Evolutionary conservation across 805 yeast genomes (phyloP), one percentile per base, ranked within the genome.

Genomic region (Metschnikowia drakensbergensis): DNA sequence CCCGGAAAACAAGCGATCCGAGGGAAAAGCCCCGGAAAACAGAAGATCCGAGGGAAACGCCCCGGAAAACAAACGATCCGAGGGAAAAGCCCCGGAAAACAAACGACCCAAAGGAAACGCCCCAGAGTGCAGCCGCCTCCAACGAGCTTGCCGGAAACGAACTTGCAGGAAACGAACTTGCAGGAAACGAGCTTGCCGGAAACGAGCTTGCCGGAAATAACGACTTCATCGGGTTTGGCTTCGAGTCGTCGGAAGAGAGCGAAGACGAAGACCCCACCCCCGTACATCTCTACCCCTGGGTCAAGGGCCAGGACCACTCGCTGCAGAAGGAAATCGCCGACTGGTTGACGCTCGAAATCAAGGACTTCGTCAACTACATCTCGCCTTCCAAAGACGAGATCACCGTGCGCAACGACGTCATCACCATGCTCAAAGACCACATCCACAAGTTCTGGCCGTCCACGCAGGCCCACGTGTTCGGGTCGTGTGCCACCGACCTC

Each of bases 401-500:
- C 49, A 64, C 70, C 37, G 68, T 77, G 3, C 80, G 98, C 61
- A 85, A 87, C 55, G 65, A 65, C 4, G 83, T 88, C 2, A 84
- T 92, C 27, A 65, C 72, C 33, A 74, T 79, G 45, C 68, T 94
- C 30, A 80, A 84, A 53, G 61, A 65, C 5, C 75, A 80, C 45
- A 72, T 80, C 1, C 66, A 71, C 5, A 62, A 66, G 2, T 69
- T 84, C 46, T 92, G 97, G 97, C 82, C 83, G 1, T 86, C 81
- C 52, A 82, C 92, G 11, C 86, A 84, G 48, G 80, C 86, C 4
- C 84, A 84, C 53, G 96, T 91, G 6, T 92, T 94, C 71, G 99
- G 99, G 0, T 91, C 97, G 0, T 87, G 81, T 64, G 96, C 98
- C 0, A 91, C 97, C 0, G 97, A 91, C 61, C 70, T 92, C 52